Conservation (phyloP, 2,329 filamentous ascomycete species). For the Sporothrix globosa region DNA sequence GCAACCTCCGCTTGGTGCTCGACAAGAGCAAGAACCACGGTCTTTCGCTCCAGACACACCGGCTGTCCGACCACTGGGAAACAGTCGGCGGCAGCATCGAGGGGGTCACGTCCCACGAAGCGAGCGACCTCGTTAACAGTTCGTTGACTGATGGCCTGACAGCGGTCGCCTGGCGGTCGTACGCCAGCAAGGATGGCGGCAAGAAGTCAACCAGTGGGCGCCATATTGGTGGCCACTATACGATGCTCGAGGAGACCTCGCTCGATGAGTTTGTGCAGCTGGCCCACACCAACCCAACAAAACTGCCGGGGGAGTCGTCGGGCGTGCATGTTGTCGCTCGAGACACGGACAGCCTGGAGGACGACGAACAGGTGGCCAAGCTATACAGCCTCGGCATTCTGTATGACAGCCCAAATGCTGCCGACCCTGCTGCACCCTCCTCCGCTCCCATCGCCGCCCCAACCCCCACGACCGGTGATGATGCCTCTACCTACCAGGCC, state of each 20-base stretch:
- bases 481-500: constrained; percentile 17
- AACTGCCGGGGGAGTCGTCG: not conserved
- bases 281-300: not conserved
- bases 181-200: not conserved
- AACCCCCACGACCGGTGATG: not conserved
- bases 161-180: not conserved
- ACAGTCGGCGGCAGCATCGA: not conserved
- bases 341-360: not conserved
- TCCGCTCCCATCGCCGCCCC: not conserved
- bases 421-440: not conserved
- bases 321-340: not conserved
- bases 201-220: not conserved
- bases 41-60: not conserved
- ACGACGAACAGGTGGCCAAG: constrained; percentile 22
- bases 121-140: not conserved
- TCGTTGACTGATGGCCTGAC: not conserved
- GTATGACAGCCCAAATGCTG: not conserved
- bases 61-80: not conserved
- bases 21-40: constrained; percentile 8
- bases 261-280: constrained; percentile 24
- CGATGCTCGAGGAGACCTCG: constrained; percentile 9
- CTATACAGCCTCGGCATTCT: constrained; percentile 24
- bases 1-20: constrained; percentile 13
- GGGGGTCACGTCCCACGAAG: not conserved
- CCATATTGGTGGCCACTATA: not conserved